These are phyloP conservation scores for Ambrosiella cleistominuta DNA, from an alignment of 2,329 filamentous ascomycete genomes.

Conservation along the genomic window DNA sequence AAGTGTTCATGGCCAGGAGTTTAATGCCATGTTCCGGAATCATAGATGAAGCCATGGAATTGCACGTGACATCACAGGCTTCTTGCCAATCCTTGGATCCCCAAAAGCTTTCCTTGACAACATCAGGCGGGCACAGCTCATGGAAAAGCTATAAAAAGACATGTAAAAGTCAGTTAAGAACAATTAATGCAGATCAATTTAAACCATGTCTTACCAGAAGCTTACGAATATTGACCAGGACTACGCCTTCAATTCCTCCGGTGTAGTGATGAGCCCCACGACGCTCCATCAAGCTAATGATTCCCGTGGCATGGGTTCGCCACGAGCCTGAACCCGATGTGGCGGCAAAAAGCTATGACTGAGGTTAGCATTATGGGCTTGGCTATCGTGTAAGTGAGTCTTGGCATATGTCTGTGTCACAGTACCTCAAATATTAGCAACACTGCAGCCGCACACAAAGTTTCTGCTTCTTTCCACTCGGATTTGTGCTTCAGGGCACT, in stretches of 20 bases:
- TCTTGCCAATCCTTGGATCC: constrained; percentile 21
- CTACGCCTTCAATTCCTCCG: constrained; percentile 21
- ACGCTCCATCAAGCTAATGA: constrained; percentile 23
- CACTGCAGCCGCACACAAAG: constrained; percentile 25
- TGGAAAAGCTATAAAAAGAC: constrained; percentile 2
- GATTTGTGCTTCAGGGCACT: constrained; percentile 21
- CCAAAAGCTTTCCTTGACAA: constrained; percentile 22
- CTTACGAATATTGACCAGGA: constrained; percentile 23
- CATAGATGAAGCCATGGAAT: neutral
- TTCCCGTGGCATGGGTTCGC: constrained; percentile 24
- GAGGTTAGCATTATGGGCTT: neutral
- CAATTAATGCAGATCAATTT: neutral
- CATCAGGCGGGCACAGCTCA: constrained; percentile 5
- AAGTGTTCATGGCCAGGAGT: constrained; percentile 18
- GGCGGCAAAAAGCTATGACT: constrained; percentile 24
- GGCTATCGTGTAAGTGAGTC: neutral
- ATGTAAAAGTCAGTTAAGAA: neutral
- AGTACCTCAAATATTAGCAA: constrained; percentile 24
- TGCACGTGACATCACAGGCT: constrained; percentile 13
- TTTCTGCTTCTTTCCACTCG: constrained; percentile 25
- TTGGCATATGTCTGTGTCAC: neutral
- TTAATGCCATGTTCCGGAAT: neutral
- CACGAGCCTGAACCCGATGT: constrained; percentile 22
- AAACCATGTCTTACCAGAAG: constrained; percentile 19
- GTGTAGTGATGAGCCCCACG: constrained; percentile 22